Evolutionary conservation across 306 rosid genomes (phyloP).

Genomic region (Castanospermum australe): DNA sequence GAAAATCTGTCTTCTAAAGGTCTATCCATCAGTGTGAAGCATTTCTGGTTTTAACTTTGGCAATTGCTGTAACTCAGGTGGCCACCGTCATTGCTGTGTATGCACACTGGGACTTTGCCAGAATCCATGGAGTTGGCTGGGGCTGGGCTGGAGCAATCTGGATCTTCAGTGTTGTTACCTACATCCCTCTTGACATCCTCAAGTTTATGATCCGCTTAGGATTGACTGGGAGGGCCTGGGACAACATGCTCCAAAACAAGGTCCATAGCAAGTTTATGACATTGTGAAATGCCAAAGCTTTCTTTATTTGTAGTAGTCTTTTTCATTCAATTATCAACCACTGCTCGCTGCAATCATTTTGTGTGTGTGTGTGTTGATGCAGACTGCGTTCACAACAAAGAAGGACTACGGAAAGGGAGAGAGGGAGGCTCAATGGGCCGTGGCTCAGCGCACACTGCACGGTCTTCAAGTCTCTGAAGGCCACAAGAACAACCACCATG

Average conservation of each 20-base stretch:
- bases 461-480: slow-evolving; percentile 49
- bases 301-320: background rate
- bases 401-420: slow-evolving; percentile 66
- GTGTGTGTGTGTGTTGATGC: background rate
- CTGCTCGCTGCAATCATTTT: background rate
- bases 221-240: slow-evolving; percentile 66
- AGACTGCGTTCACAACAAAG: slow-evolving; percentile 70
- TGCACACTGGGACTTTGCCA: slow-evolving; percentile 67
- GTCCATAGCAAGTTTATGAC: slow-evolving; percentile 10
- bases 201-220: slow-evolving; percentile 64
- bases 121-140: slow-evolving; percentile 77
- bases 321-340: background rate
- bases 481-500: slow-evolving; percentile 26
- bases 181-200: slow-evolving; percentile 78
- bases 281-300: background rate
- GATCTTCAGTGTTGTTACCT: slow-evolving; percentile 67
- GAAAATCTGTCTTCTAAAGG: background rate
- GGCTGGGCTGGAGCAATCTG: slow-evolving; percentile 87
- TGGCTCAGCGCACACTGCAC: slow-evolving; percentile 53
- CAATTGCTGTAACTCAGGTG: slow-evolving; percentile 40
- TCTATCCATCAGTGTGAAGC: background rate
- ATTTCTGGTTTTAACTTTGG: background rate
- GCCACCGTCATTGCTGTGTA: slow-evolving; percentile 77
- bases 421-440: slow-evolving; percentile 70
- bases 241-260: slow-evolving; percentile 47